Conservation (phyloP, 306 rosid genomes). For the Albizia julibrissin region DNA sequence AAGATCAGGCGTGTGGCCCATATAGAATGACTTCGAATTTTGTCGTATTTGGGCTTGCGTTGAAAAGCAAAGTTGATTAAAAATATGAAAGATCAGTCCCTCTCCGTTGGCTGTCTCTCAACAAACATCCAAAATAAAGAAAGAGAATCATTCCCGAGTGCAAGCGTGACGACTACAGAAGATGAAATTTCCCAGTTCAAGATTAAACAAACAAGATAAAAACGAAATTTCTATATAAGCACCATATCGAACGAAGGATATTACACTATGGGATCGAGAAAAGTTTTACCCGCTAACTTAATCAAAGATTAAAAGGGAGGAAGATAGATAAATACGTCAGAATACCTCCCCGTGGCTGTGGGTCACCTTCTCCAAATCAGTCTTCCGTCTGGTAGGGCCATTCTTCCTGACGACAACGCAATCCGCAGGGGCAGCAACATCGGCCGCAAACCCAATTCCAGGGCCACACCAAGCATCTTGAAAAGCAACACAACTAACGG, state of each 20-base stretch:
- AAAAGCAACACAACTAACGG: slow-evolving; percentile 59
- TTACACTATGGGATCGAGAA: not conserved
- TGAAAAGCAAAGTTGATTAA: not conserved
- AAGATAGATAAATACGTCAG: not conserved
- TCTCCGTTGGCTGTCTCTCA: not conserved
- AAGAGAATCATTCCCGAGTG: not conserved
- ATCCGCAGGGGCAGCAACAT: slow-evolving; percentile 81
- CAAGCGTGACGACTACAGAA: not conserved
- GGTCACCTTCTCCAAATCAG: slow-evolving; percentile 61
- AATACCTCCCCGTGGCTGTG: slow-evolving; percentile 72
- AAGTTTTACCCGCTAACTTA: not conserved
- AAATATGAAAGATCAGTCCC: not conserved
- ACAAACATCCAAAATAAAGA: slow-evolving; percentile 8
- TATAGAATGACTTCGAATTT: not conserved
- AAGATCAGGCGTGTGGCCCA: slow-evolving; percentile 12
- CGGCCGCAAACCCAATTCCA: slow-evolving; percentile 81
- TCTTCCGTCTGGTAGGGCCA: slow-evolving; percentile 63
- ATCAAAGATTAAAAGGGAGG: not conserved
- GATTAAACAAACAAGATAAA: not conserved
- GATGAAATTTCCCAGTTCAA: slow-evolving; percentile 2
- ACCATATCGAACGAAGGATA: slow-evolving; percentile 1
- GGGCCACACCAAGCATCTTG: slow-evolving; percentile 99
- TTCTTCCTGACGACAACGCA: slow-evolving; percentile 72
- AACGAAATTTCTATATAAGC: slow-evolving; percentile 17
- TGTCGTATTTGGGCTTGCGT: not conserved